phyloP scores from a whole-genome alignment of 164 flowering plant genomes.

The Sedum album region DNA sequence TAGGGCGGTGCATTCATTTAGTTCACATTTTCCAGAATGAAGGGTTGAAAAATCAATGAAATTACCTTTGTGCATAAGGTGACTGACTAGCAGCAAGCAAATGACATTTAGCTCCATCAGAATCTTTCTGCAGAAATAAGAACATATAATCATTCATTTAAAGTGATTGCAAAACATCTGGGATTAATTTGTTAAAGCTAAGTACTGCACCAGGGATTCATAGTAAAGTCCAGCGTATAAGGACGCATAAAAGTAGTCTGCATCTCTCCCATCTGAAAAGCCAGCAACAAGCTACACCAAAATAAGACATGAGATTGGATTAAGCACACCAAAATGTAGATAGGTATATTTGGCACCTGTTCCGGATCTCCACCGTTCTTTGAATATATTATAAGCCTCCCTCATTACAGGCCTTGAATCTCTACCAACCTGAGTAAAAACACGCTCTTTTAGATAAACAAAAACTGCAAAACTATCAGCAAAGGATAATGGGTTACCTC shows the following conservation, averaged over 20 bases:
- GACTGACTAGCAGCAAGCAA: conserved; percentile 56
- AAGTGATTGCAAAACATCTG: no score
- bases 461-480: not conserved
- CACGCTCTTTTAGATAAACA: not conserved
- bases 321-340: not conserved
- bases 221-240: conserved; percentile 82
- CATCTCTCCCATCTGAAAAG: conserved; percentile 39
- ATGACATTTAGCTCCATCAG: conserved; percentile 48
- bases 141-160: conserved; percentile 1
- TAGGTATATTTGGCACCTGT: conserved; percentile 31
- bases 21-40: not conserved
- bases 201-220: conserved; percentile 65
- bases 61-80: conserved; percentile 62
- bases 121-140: conserved; percentile 36
- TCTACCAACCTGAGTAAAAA: conserved; percentile 54
- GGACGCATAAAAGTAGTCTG: conserved; percentile 74
- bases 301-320: conserved; percentile 8
- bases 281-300: conserved; percentile 52
- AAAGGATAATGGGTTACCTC: conserved; percentile 34
- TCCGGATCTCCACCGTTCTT: conserved; percentile 85
- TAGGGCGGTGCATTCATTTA: not conserved
- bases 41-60: not conserved
- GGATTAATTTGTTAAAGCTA: no score
- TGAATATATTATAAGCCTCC: conserved; percentile 71
- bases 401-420: conserved; percentile 84